These are phyloP conservation scores for Xanthoceras sorbifolium DNA, from an alignment of 345 rosid species.

Conservation along the genomic window DNA sequence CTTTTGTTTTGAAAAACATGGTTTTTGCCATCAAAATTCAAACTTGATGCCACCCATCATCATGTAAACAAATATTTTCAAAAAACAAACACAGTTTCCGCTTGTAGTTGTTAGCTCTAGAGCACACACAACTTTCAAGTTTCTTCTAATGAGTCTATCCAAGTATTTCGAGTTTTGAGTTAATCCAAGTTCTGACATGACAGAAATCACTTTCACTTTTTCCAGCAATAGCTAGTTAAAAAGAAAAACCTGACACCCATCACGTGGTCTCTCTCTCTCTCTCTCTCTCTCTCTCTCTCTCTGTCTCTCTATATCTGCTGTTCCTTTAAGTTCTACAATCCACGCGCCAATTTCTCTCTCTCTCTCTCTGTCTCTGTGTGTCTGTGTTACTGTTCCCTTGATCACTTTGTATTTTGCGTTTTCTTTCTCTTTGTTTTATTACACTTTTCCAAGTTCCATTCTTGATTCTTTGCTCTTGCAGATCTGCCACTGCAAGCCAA, in stretches of 20 bases:
- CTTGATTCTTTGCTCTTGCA: constrained; percentile 34
- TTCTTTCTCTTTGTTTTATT: constrained; percentile 18
- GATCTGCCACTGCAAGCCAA: constrained; percentile 48
- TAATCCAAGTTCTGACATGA: constrained; percentile 9
- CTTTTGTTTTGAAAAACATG: neutral
- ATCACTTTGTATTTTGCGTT: neutral
- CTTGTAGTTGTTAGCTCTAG: no score
- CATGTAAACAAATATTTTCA: neutral
- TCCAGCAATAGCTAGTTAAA: neutral
- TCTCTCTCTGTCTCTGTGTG: constrained; percentile 15
- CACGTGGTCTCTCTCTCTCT: constrained; percentile 55
- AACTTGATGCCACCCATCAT: neutral
- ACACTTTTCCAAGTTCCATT: constrained; percentile 17
- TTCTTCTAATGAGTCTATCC: no score
- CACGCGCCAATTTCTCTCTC: constrained; percentile 45
- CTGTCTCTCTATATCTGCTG: neutral
- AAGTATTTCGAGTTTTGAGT: neutral
- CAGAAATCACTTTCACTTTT: neutral
- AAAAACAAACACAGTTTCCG: neutral
- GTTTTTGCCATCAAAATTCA: neutral
- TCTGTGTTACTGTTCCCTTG: no score
- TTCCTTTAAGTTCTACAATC: constrained; percentile 25
- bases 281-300: constrained; percentile 23
- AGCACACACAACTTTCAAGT: neutral
- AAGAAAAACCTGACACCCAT: constrained; percentile 41